Evolutionary conservation across 2,329 filamentous ascomycete genomes (phyloP), one percentile per base, ranked within the genome.

Genomic region (Cladosporium austrohemisphaericum): DNA sequence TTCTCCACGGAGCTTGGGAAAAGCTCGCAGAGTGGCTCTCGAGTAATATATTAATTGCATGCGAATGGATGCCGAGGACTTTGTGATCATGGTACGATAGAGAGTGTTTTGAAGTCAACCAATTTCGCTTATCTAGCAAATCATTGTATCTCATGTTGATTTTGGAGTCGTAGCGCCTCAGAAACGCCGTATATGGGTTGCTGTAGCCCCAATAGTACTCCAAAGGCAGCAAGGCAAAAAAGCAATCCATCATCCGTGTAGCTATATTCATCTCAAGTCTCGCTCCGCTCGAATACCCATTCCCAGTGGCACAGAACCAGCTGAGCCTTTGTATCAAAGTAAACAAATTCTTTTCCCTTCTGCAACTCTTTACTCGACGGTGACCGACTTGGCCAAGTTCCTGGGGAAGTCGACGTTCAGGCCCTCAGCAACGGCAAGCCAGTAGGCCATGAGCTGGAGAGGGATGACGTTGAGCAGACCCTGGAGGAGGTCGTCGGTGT

Each of bases 321-420:
- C 41, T 45, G 41, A 45, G 41, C 41, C 31, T 23, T 38, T 19
- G 8, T n/a, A 22, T 25, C 36, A 25, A 40, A n/a, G 20, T 25
- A 13, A 13, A 18, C 37, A 25, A 8, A 13, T 14, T 28, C 8
- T 19, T 20, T 5, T 20, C 7, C 11, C 32, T n/a, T 22, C 16
- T n/a, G 25, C n/a, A n/a, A n/a, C n/a, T n/a, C n/a, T 41, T 55
- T 92, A 98, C 82, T 98, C 93, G 60, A 98, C 93, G 57, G 93
- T 98, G 57, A 98, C 93, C 56, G 90, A 95, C 83, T 98, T 98
- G 71, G 93, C 93, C 75, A 98, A 76, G 78, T 98, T 98, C 66
- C 93, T 86, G 51, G 93, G 93, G 83, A 97, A 97, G 70, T 98
- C 93, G 53, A 98, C 93, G 69, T 98, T 97, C 59, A 96, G 78